Percentiles rank a stretch among this genome's conserved stretches.
These are phyloP conservation scores for Orbilia quercus DNA, from an alignment of 2,329 filamentous ascomycete species.

Conservation along the genomic window DNA sequence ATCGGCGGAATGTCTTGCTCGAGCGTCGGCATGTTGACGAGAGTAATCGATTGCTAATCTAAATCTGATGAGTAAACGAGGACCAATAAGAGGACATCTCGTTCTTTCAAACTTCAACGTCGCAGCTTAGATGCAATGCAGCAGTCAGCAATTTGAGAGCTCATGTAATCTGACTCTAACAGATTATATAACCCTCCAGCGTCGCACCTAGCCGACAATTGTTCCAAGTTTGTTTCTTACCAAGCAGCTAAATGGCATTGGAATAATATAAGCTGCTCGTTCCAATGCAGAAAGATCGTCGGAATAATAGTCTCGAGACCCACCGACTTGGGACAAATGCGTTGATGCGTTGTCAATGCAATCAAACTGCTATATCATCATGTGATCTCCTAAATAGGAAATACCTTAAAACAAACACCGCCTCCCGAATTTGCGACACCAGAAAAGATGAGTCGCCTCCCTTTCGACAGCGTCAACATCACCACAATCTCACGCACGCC, in stretches of 20 bases:
- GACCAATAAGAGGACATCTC: not conserved
- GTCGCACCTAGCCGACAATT: no score
- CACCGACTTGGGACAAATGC: slow-evolving; percentile 13
- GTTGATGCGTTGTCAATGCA: slow-evolving; percentile 24
- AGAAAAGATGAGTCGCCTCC: slow-evolving; percentile 39
- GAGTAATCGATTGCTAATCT: slow-evolving; percentile 54
- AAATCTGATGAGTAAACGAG: slow-evolving; percentile 53
- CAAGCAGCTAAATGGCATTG: no score
- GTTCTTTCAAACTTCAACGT: slow-evolving; percentile 16
- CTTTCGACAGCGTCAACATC: slow-evolving; percentile 23
- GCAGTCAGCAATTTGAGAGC: slow-evolving; percentile 49
- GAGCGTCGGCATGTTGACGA: slow-evolving; percentile 54
- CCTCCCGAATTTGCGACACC: slow-evolving; percentile 6
- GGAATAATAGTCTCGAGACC: no score
- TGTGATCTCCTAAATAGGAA: slow-evolving; percentile 17
- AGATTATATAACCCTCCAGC: not conserved
- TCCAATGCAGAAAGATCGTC: no score
- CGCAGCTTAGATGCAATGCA: slow-evolving; percentile 10
- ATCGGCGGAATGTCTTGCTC: slow-evolving; percentile 48
- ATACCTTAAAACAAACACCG: slow-evolving; percentile 8
- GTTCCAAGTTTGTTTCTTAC: no score
- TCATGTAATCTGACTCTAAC: slow-evolving; percentile 30
- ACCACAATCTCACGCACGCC: not conserved
- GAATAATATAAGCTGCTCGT: no score
- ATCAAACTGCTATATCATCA: slow-evolving; percentile 21